phyloP scores from a whole-genome alignment of 2,329 filamentous ascomycete genomes.

The Trichoderma hamatum region DNA sequence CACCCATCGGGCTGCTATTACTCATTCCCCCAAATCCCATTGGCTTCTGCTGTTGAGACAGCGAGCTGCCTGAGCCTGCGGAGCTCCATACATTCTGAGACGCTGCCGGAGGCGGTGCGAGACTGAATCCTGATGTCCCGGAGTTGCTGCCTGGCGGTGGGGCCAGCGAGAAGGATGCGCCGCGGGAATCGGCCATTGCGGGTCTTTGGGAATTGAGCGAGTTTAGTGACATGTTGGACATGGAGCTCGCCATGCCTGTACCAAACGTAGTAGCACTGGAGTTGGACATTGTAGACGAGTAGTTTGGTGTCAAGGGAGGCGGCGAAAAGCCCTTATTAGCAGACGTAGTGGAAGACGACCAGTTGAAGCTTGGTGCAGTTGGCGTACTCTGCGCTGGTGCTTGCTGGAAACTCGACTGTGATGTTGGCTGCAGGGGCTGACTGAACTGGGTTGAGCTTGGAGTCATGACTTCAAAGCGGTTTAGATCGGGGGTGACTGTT shows the following conservation, averaged over 20 bases:
- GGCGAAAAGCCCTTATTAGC: conserved; percentile 26
- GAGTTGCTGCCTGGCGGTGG: conserved; percentile 50
- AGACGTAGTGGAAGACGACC: conserved; percentile 49
- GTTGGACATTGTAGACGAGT: conserved; percentile 34
- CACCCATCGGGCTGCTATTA: conserved; percentile 27
- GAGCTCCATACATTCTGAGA: conserved; percentile 32
- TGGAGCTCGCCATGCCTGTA: conserved; percentile 44
- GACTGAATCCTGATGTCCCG: conserved; percentile 48
- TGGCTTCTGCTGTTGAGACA: conserved; percentile 20
- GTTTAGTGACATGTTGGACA: conserved; percentile 53
- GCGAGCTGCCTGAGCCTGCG: conserved; percentile 4
- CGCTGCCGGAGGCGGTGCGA: conserved; percentile 47
- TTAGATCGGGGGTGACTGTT: conserved; percentile 63
- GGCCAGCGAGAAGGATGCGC: conserved; percentile 59
- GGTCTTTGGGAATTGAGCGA: conserved; percentile 42
- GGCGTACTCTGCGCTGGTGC: conserved; percentile 33
- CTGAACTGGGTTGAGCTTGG: conserved; percentile 66
- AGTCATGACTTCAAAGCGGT: conserved; percentile 56
- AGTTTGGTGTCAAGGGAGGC: conserved; percentile 39
- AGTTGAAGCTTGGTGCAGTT: conserved; percentile 51
- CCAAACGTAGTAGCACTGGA: conserved; percentile 41
- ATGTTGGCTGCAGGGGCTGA: conserved; percentile 56
- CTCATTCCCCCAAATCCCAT: conserved; percentile 31
- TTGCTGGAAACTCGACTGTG: conserved; percentile 36
- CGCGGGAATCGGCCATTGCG: conserved; percentile 37